Evolutionary conservation across 2,329 filamentous ascomycete species (phyloP).

Genomic region (Claviceps monticola): DNA sequence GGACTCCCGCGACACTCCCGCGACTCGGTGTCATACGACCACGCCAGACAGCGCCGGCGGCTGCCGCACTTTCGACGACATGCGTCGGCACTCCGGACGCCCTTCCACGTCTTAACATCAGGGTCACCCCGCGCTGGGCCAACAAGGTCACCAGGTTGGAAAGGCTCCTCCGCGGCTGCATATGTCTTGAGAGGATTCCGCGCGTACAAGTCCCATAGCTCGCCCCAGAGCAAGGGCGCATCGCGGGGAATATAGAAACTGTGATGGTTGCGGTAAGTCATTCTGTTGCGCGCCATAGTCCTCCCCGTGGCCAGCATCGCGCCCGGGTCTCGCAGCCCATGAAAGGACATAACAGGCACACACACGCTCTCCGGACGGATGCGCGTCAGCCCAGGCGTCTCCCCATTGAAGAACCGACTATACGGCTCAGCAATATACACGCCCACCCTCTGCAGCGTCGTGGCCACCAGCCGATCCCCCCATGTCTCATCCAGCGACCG

Average conservation of each 20-base stretch:
- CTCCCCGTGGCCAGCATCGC: constrained; percentile 32
- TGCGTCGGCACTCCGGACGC: constrained; percentile 24
- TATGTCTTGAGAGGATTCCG: constrained; percentile 25
- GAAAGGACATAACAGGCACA: constrained; percentile 40
- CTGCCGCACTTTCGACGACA: constrained; percentile 29
- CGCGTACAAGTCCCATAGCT: constrained; percentile 36
- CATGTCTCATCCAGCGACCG: constrained; percentile 37
- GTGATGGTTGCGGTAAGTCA: neutral
- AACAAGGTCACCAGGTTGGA: constrained; percentile 32
- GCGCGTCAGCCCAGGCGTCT: constrained; percentile 33
- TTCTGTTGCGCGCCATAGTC: constrained; percentile 21
- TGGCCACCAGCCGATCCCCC: constrained; percentile 41
- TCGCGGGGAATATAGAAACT: neutral
- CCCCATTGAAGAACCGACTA: constrained; percentile 41
- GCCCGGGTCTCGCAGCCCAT: constrained; percentile 30
- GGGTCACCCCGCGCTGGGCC: constrained; percentile 31
- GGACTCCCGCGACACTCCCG: constrained; percentile 31
- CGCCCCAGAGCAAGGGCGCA: constrained; percentile 33
- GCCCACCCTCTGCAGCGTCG: constrained; percentile 36
- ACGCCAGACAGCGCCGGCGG: constrained; percentile 32
- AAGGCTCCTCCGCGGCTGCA: constrained; percentile 11
- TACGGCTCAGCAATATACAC: constrained; percentile 42
- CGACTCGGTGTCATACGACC: constrained; percentile 31
- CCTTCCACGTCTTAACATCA: constrained; percentile 18
- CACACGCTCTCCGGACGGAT: constrained; percentile 38